Base-by-base conservation (phyloP, 768 basidiomycete genomes). In the Phanerodontia chrysosporium region DNA sequence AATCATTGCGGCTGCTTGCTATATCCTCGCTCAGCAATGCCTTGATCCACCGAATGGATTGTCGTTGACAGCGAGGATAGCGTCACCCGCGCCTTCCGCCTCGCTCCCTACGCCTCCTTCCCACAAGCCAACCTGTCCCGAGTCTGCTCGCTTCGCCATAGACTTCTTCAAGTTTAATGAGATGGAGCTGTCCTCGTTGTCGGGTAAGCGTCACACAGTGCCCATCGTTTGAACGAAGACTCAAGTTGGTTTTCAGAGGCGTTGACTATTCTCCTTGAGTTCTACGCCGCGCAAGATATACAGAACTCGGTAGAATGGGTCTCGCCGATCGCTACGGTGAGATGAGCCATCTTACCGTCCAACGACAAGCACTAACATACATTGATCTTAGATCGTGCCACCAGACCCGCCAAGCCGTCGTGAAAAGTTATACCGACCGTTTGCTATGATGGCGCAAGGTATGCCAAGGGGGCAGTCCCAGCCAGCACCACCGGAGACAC, bases 21-120 rank as follows among this genome's bases (percentile, higher is more conserved):
- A 85, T 68, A 77, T 93, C 48, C 78, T 94, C 58, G 87, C 89
- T 7, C 90, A 92, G 64, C 81, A 82, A 61, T 78, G 85, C 49
- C 74, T 79, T 22, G 89, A 92, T 67, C 89, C 88, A 1, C 85
- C 89, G 30, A 83, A 87, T 65, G 86, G 87, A 0, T 78, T 84
- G 32, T 87, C 90, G 51, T 76, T 92, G 22, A 85, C 90, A 67
- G 85, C 87, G 45, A 82, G 90, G 57, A 83, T 92, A 65, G 84
- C 87, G 21, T 80, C 80, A 27, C 79, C 86, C 39, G 81, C 88
- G 2, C 87, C 90, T 24, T 85, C 88, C 16, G 80, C 87, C 46
- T 89, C 89, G 22, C 78, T 92, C 62, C 90, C 88, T 51, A 92
- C 89, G 6, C 90, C 90, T 32, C 90, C 90, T 24, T 85, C 89